Evolutionary conservation across 192 early-diverging fungal genomes (phyloP).

Genomic region (Coemansia sp.): DNA sequence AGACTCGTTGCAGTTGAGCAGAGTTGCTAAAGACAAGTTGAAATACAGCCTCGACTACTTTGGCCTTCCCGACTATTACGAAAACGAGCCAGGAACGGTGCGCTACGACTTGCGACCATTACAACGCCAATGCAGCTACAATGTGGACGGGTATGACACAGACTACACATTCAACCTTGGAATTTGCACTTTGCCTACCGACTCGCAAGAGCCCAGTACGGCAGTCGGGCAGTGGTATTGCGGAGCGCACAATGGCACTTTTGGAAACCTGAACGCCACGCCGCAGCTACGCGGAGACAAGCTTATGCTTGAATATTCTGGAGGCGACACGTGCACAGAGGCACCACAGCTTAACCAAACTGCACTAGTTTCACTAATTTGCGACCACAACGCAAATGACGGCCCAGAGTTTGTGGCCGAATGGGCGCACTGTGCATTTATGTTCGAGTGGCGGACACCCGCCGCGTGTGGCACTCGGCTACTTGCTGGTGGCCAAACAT

Average conservation of each 20-base stretch:
- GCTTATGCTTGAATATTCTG: conserved; percentile 43
- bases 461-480: conserved; percentile 27
- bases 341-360: conserved; percentile 27
- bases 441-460: conserved; percentile 59
- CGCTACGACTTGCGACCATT: conserved; percentile 49
- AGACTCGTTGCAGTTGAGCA: too few species aligned
- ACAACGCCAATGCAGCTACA: conserved; percentile 14
- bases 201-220: not conserved
- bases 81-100: conserved; percentile 1
- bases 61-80: not conserved
- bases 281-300: conserved; percentile 38
- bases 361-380: conserved; percentile 45
- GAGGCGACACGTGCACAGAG: conserved; percentile 41
- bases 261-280: conserved; percentile 25
- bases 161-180: conserved; percentile 44
- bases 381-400: conserved; percentile 30
- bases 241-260: conserved; percentile 14
- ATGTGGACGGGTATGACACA: conserved; percentile 25
- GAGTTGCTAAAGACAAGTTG: too few species aligned
- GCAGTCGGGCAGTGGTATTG: conserved; percentile 23
- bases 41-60: too few species aligned
- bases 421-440: conserved; percentile 48
- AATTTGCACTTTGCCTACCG: conserved; percentile 31
- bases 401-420: conserved; percentile 49
- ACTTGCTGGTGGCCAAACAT: conserved; percentile 1